Conservation (phyloP, 2,329 filamentous ascomycete species). For the Magnaporthiopsis incrustans region DNA sequence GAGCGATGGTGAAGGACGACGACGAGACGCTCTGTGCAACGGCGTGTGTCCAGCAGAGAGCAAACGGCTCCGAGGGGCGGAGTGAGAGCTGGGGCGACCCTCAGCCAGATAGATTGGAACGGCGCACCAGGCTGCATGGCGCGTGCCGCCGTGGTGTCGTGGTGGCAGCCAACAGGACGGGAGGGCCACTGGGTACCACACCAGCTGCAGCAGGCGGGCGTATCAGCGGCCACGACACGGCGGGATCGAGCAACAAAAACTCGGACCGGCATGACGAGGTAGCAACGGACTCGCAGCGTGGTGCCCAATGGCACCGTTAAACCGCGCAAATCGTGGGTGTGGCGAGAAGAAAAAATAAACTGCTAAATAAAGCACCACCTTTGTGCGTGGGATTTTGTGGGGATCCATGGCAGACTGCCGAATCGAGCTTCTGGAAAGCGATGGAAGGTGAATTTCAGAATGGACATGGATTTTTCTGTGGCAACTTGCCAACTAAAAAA, state of each 20-base stretch:
- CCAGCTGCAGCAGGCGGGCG: not conserved
- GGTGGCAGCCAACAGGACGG: not conserved
- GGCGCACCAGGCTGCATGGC: not conserved
- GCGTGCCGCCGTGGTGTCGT: not conserved
- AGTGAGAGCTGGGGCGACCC: no score
- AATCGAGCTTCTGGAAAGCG: not conserved
- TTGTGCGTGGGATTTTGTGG: not conserved
- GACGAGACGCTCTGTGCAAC: not conserved
- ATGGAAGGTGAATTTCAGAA: no score
- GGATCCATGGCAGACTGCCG: not conserved
- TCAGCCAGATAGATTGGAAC: not conserved
- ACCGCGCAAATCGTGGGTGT: constrained; percentile 2
- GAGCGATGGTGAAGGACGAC: not conserved
- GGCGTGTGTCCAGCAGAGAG: not conserved
- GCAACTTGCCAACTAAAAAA: no score
- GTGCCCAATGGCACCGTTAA: constrained; percentile 14
- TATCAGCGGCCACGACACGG: not conserved
- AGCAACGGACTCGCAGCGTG: constrained; percentile 10
- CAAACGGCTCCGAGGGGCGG: not conserved
- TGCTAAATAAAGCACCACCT: not conserved
- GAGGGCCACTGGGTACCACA: not conserved
- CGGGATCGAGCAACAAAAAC: not conserved
- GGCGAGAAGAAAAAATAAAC: constrained; percentile 3
- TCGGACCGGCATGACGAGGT: constrained; percentile 12
- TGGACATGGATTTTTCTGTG: not conserved